Evolutionary conservation across 352 stramenopile species (phyloP), one percentile per base, ranked within the genome.

Genomic region (Phytophthora fragariae): DNA sequence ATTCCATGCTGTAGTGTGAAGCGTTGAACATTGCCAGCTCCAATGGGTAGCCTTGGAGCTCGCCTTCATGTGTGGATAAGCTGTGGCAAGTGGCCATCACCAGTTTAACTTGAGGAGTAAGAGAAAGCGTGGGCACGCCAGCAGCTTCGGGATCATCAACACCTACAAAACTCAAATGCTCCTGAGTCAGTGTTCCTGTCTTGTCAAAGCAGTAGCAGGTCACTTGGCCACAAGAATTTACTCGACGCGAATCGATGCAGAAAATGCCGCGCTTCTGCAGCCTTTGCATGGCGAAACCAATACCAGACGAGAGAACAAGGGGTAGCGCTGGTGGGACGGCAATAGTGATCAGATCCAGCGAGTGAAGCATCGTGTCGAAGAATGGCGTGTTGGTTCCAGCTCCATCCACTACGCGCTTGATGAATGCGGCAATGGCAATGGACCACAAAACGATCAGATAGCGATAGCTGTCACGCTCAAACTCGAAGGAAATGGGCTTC

Each of bases 191-290:
- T 31, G 84, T 92, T 1, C 84, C 82, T 5, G 84, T 92, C 75
- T 92, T 92, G 61, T 92, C 84, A 41, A 92, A 92, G 72, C 82
- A 92, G 47, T 83, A 92, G 52, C 75, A 88, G n/a, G 74, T 63
- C n/a, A 92, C 41, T 44, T 92, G 80, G 31, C 82, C 84, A 3
- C 74, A 81, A 15, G 70, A 79, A 58, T 86, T 92, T 53, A 92
- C 82, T 14, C 83, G 73, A 54, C 84, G 67, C 9, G 71, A 70
- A 15, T 84, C 76, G 17, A 84, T 82, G 63, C 76, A 84, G 58
- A 83, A 84, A 19, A 86, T 75, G 1, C 76, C 73, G 5, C 53
- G 21, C 8, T 70, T 69, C 15, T 73, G 55, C 4, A 86, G 64
- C 44, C 77, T 65, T 17, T 77, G 75, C 53, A 86, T 81, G 10